Evolutionary conservation across 768 basidiomycete genomes (phyloP), one percentile per base, ranked within the genome.

Genomic region (Coprinopsis marcescibilis): DNA sequence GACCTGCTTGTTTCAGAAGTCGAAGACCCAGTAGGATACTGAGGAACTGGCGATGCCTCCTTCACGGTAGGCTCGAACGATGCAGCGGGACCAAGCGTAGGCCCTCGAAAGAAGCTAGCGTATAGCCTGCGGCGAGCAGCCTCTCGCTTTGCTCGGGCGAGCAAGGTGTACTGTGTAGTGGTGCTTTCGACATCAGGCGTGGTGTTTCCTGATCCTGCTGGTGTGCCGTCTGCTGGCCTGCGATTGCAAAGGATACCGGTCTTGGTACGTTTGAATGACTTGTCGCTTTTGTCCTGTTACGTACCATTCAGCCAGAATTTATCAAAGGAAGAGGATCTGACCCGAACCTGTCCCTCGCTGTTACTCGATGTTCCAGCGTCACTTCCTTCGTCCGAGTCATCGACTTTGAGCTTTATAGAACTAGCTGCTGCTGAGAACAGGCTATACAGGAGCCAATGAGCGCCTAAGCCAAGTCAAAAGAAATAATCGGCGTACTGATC

Each of bases 361-460:
- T 21, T 34, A 14, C 33, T 53, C 55, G 23, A 51, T 60, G 49
- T 56, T n/a, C n/a, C n/a, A 57, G 57, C 70, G 35, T 65, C 65
- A n/a, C 71, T 73, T 14, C 77, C 77, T 29, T 76, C 75, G 43
- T 73, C 74, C 26, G 48, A 49, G 43, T 70, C 73, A 15, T 71
- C 61, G 46, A 85, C 59, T 58, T 81, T 83, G 33, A 94, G 73
- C 48, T 82, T 79, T 44, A 97, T 90, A 23, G 88, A 79, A 52
- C 83, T 84, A 0, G 92, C 83, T 15, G 92, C 90, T 12, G 84
- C 81, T 1, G 83, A 68, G 63, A 89, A 96, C 44, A 95, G 65
- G 57, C 89, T 92, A 54, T n/a, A 11, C 17, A 24, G 21, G 11
- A 40, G 20, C 21, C 27, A 2, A 35, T 17, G 35, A 26, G 20